Conservation (phyloP, 176 grass and related monocot genomes). For the Raddia distichophylla region DNA sequence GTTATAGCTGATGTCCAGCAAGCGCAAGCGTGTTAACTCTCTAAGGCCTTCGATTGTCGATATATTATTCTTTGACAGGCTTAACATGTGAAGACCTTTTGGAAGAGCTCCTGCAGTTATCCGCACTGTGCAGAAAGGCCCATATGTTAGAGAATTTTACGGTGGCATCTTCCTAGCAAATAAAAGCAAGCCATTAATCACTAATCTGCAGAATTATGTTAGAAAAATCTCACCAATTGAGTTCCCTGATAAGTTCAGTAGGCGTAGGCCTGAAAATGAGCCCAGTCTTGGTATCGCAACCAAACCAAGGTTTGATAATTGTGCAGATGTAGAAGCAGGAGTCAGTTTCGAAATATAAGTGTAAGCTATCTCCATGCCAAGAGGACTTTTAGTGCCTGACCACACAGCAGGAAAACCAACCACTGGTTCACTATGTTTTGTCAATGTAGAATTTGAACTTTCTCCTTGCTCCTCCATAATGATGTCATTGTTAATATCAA, state of each 20-base stretch:
- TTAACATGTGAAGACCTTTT: slow-evolving; percentile 94
- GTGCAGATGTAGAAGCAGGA: slow-evolving; percentile 71
- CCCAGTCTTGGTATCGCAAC: slow-evolving; percentile 73
- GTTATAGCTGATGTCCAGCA: slow-evolving; percentile 88
- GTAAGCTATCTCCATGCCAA: slow-evolving; percentile 89
- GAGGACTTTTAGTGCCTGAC: slow-evolving; percentile 58
- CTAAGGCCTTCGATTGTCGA: slow-evolving; percentile 89
- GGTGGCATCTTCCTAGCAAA: slow-evolving; percentile 13
- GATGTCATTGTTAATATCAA: slow-evolving; percentile 50
- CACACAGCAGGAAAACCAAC: slow-evolving; percentile 44
- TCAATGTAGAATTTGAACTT: slow-evolving; percentile 45
- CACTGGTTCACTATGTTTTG: slow-evolving; percentile 33
- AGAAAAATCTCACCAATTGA: slow-evolving; percentile 61
- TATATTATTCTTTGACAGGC: slow-evolving; percentile 89
- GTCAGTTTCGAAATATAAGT: slow-evolving; percentile 88
- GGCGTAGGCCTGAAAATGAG: slow-evolving; percentile 68
- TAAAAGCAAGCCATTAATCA: slow-evolving; percentile 11
- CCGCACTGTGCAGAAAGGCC: slow-evolving; percentile 61
- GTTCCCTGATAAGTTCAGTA: slow-evolving; percentile 85
- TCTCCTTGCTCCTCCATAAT: slow-evolving; percentile 59
- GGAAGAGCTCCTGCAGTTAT: slow-evolving; percentile 86
- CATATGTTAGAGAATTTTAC: slow-evolving; percentile 25
- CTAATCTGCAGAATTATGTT: slow-evolving; percentile 19
- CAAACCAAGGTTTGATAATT: slow-evolving; percentile 69
- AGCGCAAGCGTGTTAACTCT: slow-evolving; percentile 79